Base-by-base conservation (phyloP, 768 basidiomycete genomes). In the Macrolepiota dolichaula region DNA sequence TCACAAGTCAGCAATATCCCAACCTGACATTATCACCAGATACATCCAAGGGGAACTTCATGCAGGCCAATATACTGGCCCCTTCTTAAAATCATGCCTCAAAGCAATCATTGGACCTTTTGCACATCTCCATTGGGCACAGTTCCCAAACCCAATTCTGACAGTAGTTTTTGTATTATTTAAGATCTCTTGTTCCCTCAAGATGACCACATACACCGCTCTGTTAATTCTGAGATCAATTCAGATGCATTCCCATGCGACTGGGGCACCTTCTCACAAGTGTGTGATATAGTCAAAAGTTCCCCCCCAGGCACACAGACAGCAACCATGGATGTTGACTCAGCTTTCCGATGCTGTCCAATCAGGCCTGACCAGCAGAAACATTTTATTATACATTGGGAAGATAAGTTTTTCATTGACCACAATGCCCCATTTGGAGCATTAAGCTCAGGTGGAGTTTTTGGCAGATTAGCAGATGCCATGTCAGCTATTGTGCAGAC, bases 71-170 rank as follows among this genome's bases (percentile, higher is more conserved):
- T 68, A 68, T 44, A 63, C 57, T 36, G 67, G 68, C 35, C 67
- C 67, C 2, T 66, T 69, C 62, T 57, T 63, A 0, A 73, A 67
- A n/a, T 57, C 47, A 3, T 49, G 59, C 15, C 63, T 75, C n/a
- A 71, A 77, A 51, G 15, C 54, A 2, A 5, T 74, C 9, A 80
- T 81, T 29, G 78, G 81, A 0, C 73, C 72, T 0, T 82, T 82
- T 63, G 61, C 0, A 72, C 79, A 0, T 76, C 77, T 0, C 82
- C 80, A 0, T 65, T 82, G 0, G 74, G 74, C 0, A 65, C 78
- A 0, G 72, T 81, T 0, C 74, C 73, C 0, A 81, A 81, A 56
- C 67, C 64, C 0, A 56, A 55, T 25, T 25, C 15, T 1, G 50
- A 53, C 13, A 54, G 69, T 9, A 67, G 68, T 15, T 71, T 73